Conservation (phyloP, 768 basidiomycete genomes). For the Trametes cubensis region DNA sequence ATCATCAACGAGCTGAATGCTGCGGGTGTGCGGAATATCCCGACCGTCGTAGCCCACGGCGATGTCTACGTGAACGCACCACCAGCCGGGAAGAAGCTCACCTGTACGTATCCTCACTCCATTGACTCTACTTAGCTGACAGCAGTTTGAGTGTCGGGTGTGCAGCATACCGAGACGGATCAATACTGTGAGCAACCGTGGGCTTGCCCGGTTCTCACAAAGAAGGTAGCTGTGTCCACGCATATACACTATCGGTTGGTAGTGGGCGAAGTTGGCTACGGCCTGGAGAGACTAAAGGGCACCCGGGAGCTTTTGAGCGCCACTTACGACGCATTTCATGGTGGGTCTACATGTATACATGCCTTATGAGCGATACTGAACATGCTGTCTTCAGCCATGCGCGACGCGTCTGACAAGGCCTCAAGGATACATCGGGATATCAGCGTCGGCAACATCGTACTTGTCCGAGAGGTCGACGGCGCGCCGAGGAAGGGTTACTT, state of each 20-base stretch:
- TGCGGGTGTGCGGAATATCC: conserved; percentile 1
- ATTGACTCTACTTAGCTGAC: background rate
- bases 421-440: conserved; percentile 4
- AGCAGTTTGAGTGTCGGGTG: background rate
- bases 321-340: conserved; percentile 8
- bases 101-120: background rate
- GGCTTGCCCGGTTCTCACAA: background rate
- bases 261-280: conserved; percentile 7
- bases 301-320: conserved; percentile 11
- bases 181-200: background rate
- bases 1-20: background rate
- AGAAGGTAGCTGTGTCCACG: background rate
- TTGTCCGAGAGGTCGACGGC: background rate
- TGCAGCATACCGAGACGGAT: background rate
- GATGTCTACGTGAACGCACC: background rate
- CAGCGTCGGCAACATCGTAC: conserved; percentile 16
- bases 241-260: conserved; percentile 14
- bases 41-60: conserved; percentile 5
- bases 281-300: conserved; percentile 2
- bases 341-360: background rate
- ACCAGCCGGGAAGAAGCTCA: background rate
- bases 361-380: background rate
- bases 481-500: conserved; percentile 3
- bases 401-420: background rate
- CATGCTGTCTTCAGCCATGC: conserved; percentile 2